A percentile compares a stretch with the other conserved stretches of the same genome.
Evolutionary conservation across 139 green algal genomes (phyloP).

Genomic region (Marvania coccoides): DNA sequence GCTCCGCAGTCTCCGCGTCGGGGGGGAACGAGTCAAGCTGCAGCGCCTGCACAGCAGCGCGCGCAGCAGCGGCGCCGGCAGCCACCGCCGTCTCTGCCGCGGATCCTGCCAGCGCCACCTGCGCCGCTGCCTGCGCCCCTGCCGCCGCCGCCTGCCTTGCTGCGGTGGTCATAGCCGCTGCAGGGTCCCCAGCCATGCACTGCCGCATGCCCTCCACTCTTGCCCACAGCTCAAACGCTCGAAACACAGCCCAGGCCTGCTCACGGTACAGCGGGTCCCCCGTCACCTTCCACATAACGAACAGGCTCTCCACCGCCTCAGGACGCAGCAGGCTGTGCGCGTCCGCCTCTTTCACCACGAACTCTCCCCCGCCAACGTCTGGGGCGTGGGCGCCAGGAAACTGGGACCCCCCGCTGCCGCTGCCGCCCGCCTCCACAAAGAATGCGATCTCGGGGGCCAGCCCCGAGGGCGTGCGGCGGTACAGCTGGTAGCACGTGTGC

Average conservation of each 20-base stretch:
- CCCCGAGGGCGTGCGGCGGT: constrained; percentile 37
- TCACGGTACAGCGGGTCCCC: constrained; percentile 62
- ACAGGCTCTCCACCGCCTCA: constrained; percentile 77
- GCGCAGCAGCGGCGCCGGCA: neutral
- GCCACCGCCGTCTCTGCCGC: neutral
- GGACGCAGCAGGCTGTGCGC: constrained; percentile 72
- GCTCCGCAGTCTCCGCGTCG: too few species aligned
- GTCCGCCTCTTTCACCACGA: constrained; percentile 42
- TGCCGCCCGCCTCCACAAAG: constrained; percentile 19
- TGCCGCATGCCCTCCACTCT: constrained; percentile 17
- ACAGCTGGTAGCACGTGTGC: constrained; percentile 72
- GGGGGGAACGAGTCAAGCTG: too few species aligned
- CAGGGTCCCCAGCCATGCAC: neutral
- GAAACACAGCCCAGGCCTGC: constrained; percentile 77
- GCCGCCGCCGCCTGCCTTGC: neutral
- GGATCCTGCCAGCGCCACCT: neutral
- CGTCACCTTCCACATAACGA: constrained; percentile 72
- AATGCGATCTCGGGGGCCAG: constrained; percentile 56
- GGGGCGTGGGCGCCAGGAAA: constrained; percentile 29
- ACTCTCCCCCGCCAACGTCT: constrained; percentile 37
- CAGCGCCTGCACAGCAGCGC: neutral
- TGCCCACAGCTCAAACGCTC: constrained; percentile 55
- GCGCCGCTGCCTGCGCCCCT: neutral
- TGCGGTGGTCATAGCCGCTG: neutral
- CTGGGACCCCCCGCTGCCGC: neutral